Conservation (phyloP, 2,329 filamentous ascomycete genomes). For the Cordyceps fumosorosea region DNA sequence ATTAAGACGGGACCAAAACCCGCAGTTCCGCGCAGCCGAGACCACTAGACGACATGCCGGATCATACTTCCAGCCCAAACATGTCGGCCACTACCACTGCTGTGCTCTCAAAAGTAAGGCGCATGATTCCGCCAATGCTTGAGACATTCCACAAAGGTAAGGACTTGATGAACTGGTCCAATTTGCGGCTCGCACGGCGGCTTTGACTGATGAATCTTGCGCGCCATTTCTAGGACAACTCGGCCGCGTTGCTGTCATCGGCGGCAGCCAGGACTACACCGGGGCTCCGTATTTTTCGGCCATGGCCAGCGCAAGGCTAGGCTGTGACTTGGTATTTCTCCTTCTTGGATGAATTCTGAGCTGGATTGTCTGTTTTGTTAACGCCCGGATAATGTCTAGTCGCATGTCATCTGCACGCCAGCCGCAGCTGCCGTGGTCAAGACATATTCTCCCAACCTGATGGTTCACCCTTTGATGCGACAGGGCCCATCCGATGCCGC, state of each 20-base stretch:
- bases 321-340: constrained; percentile 72
- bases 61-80: constrained; percentile 22
- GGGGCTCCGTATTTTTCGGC: constrained; percentile 97
- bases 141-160: constrained; percentile 92
- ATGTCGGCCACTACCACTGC: constrained; percentile 69
- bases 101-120: constrained; percentile 73
- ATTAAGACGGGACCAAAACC: not conserved
- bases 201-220: not conserved
- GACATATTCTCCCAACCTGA: constrained; percentile 93
- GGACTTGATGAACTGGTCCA: not conserved
- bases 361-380: not conserved
- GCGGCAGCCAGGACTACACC: constrained; percentile 92
- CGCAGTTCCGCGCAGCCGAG: not conserved
- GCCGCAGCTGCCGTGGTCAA: constrained; percentile 86
- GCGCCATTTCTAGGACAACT: constrained; percentile 64
- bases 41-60: constrained; percentile 8
- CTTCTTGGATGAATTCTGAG: not conserved
- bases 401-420: constrained; percentile 92
- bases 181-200: no score
- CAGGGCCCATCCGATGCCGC: constrained; percentile 52
- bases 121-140: constrained; percentile 90
- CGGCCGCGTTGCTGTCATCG: constrained; percentile 87
- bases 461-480: constrained; percentile 96
- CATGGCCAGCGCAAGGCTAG: constrained; percentile 87
- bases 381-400: constrained; percentile 38